Conservation (phyloP, 1,284 basidiomycete species). For the Porodaedalea pini region DNA sequence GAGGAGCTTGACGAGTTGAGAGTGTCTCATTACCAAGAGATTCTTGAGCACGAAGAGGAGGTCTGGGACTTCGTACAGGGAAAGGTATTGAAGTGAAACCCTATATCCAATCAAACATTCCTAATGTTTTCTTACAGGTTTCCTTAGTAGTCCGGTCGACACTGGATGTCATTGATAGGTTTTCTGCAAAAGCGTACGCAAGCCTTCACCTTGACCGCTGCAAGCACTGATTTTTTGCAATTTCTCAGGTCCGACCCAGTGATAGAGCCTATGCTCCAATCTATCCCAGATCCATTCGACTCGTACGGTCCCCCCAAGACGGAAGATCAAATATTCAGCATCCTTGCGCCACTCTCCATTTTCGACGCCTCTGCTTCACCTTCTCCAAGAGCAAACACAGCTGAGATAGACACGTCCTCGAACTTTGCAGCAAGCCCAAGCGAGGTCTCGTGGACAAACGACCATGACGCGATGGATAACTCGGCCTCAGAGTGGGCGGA, state of each 20-base stretch:
- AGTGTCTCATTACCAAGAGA: slow-evolving; percentile 78
- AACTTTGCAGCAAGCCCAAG: slow-evolving; percentile 30
- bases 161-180: slow-evolving; percentile 78
- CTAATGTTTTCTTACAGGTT: slow-evolving; percentile 38
- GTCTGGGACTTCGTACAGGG: slow-evolving; percentile 87
- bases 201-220: slow-evolving; percentile 8
- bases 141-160: slow-evolving; percentile 75
- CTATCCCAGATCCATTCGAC: slow-evolving; percentile 90
- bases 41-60: slow-evolving; percentile 89
- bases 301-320: slow-evolving; percentile 85
- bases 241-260: slow-evolving; percentile 75
- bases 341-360: slow-evolving; percentile 79
- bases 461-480: not conserved
- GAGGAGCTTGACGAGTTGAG: slow-evolving; percentile 84
- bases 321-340: slow-evolving; percentile 90
- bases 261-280: slow-evolving; percentile 86
- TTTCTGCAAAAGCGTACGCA: slow-evolving; percentile 84
- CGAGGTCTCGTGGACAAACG: slow-evolving; percentile 26
- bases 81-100: slow-evolving; percentile 50
- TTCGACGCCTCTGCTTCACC: slow-evolving; percentile 45
- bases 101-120: not conserved
- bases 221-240: slow-evolving; percentile 20
- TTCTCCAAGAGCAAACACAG: slow-evolving; percentile 27
- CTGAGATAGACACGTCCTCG: slow-evolving; percentile 13
- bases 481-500: slow-evolving; percentile 16